Conservation (phyloP, 2,329 filamentous ascomycete species). For the Fusarium virguliforme region DNA sequence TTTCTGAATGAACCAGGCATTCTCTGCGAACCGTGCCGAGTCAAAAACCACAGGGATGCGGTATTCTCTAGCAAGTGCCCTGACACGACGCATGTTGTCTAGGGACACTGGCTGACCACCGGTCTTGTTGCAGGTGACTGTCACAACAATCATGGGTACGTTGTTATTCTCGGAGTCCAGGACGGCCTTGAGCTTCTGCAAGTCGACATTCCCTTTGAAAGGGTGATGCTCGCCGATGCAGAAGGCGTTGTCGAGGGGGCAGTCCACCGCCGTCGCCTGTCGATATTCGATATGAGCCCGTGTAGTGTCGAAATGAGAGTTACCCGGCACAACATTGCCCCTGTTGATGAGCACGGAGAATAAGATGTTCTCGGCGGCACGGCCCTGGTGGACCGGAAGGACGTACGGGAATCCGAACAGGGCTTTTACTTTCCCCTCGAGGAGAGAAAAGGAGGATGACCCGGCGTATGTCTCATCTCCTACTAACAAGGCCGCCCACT, state of each 20-base stretch:
- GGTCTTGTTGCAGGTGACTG: constrained; percentile 2
- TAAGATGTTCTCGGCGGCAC: neutral
- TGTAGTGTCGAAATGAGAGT: neutral
- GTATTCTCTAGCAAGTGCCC: neutral
- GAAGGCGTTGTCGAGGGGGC: neutral
- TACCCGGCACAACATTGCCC: neutral
- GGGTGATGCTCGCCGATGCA: neutral
- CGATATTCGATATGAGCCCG: neutral
- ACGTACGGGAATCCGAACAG: neutral
- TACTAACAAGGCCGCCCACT: neutral
- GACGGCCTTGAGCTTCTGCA: neutral
- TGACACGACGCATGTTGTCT: neutral
- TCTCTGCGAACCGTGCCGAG: too few species aligned
- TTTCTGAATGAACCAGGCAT: too few species aligned
- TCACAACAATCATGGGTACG: neutral
- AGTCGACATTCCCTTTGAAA: neutral
- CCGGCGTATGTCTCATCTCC: neutral
- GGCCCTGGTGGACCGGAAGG: neutral
- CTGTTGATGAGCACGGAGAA: neutral
- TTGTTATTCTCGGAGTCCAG: neutral
- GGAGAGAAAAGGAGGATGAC: neutral
- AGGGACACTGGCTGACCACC: neutral
- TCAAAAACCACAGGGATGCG: neutral
- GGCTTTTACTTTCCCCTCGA: neutral
- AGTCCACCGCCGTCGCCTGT: neutral